These are phyloP conservation scores for Penicillium paneum DNA, from an alignment of 2,329 filamentous ascomycete species.

Conservation along the genomic window DNA sequence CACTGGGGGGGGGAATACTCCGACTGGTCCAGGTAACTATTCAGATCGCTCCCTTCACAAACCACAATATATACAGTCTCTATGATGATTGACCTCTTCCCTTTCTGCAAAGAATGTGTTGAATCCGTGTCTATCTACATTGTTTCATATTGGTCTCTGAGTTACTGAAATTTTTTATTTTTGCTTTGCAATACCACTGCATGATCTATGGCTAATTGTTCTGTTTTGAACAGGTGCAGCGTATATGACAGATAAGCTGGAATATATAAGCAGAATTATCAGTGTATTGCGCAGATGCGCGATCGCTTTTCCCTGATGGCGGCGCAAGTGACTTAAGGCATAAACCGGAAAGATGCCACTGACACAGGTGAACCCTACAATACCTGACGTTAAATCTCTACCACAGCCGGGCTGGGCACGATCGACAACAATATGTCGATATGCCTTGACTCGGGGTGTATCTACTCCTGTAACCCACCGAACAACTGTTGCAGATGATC, in stretches of 20 bases:
- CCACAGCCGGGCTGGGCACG: too few species aligned
- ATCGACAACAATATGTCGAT: too few species aligned
- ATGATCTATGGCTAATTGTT: slow-evolving; percentile 2
- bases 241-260: background rate
- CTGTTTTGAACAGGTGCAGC: background rate
- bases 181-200: background rate
- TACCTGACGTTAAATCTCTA: too few species aligned
- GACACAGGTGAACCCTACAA: too few species aligned
- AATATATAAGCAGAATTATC: background rate
- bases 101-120: slow-evolving; percentile 18
- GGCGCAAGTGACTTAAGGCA: too few species aligned
- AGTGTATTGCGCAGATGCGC: too few species aligned
- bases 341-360: too few species aligned
- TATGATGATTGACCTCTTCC: slow-evolving; percentile 19
- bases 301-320: too few species aligned
- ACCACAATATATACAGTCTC: background rate
- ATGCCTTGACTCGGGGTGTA: too few species aligned
- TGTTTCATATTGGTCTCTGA: slow-evolving; percentile 19
- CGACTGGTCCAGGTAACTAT: slow-evolving; percentile 8
- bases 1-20: background rate
- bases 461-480: too few species aligned
- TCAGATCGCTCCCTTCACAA: background rate
- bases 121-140: slow-evolving; percentile 17
- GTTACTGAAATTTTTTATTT: background rate
- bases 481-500: too few species aligned